A percentile compares a stretch with the other conserved stretches of the same genome.
These are phyloP conservation scores for Trametes maxima DNA, from an alignment of 768 basidiomycete species.

Conservation along the genomic window DNA sequence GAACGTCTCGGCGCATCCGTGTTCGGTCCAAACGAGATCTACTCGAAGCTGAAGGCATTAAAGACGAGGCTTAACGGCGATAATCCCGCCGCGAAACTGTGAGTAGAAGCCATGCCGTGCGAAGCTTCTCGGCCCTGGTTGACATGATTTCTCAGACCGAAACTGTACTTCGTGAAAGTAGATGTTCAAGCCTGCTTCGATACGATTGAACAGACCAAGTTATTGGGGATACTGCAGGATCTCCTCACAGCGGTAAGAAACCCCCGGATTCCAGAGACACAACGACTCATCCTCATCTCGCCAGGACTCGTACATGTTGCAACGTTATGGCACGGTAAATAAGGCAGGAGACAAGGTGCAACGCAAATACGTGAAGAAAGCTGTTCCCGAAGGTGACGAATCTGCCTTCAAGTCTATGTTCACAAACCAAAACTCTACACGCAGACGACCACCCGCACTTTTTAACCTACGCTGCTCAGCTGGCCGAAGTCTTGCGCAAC, in stretches of 20 bases:
- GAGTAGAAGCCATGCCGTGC: slow-evolving; percentile 20
- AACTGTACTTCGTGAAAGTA: slow-evolving; percentile 93
- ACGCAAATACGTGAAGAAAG: slow-evolving; percentile 59
- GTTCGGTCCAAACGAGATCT: slow-evolving; percentile 82
- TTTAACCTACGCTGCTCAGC: slow-evolving; percentile 61
- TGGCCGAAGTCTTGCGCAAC: slow-evolving; percentile 68
- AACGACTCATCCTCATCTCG: not conserved
- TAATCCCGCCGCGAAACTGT: slow-evolving; percentile 54
- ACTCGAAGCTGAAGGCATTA: slow-evolving; percentile 69
- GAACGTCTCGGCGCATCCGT: slow-evolving; percentile 79
- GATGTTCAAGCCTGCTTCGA: slow-evolving; percentile 98
- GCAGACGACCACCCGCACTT: slow-evolving; percentile 81
- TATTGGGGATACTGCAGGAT: slow-evolving; percentile 73
- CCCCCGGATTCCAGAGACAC: not conserved
- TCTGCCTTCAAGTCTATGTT: not conserved
- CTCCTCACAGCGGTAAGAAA: slow-evolving; percentile 68
- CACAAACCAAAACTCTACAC: not conserved
- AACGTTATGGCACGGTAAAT: slow-evolving; percentile 68
- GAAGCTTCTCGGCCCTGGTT: not conserved
- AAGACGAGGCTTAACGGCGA: slow-evolving; percentile 51
- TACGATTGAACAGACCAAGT: slow-evolving; percentile 86
- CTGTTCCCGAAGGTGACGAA: slow-evolving; percentile 62
- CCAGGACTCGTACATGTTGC: slow-evolving; percentile 74
- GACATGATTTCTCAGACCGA: slow-evolving; percentile 54
- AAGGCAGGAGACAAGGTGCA: slow-evolving; percentile 57